Evolutionary conservation across 805 yeast species (phyloP), one percentile per base, ranked within the genome.

Genomic region (Nakazawaea pomicola): DNA sequence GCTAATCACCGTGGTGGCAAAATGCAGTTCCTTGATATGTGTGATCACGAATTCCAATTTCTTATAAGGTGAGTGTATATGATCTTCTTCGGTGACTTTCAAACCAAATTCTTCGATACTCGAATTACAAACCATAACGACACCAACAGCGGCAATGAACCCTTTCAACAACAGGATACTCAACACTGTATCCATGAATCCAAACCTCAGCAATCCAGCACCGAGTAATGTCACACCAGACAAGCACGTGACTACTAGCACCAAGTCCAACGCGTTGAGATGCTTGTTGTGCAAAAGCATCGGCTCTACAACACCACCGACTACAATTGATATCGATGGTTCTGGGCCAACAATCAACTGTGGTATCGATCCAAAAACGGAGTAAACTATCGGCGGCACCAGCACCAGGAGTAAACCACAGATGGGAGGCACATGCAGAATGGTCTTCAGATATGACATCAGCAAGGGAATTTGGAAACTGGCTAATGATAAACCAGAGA

Each of bases 331-430:
- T 7, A 87, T 78, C 0, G 95, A 90, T 15, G 91, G 90, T 58
- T 89, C 95, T 1, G 96, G 96, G 0, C 96, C 96, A 15, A 89
- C 95, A 29, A 88, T 79, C 83, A 89, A 77, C 45, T 81, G 82
- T 0, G 96, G 96, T 1, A 88, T 95, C 0, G 93, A 76, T 0
- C 96, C 96, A 45, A 88, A 68, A 3, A 88, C 46, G 6, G 87
- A 71, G 56, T 89, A 89, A 6, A 85, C 62, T n/a, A 83, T 62
- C 0, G 96, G 95, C 0, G 93, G 87, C 3, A 84, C 67, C 1
- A 86, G 80, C 36, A 88, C 69, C 0, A 89, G 86, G 48, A 80
- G 74, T 7, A 90, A 65, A 0, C 96, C 96, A 48, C 83, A 77
- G 2, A 83, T 59, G 0, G 95, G 86, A 9, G 93, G 91, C 10